Evolutionary conservation across 768 basidiomycete species (phyloP).

Genomic region (Tephrocybe rancida): DNA sequence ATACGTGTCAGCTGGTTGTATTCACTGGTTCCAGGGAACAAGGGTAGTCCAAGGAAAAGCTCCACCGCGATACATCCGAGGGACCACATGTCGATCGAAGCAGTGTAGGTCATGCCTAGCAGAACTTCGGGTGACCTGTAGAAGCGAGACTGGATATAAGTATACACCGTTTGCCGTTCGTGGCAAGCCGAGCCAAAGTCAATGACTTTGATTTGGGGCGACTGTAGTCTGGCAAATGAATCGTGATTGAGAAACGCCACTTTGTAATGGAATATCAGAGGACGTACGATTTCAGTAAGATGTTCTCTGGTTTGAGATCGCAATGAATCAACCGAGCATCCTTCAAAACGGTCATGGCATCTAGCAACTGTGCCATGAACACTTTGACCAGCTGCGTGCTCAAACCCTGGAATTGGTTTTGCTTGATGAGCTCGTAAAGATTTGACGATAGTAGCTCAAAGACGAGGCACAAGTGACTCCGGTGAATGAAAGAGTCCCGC

Average conservation of each 20-base stretch:
- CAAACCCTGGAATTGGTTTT: slow-evolving; percentile 98
- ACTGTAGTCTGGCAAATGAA: slow-evolving; percentile 69
- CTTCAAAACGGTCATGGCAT: slow-evolving; percentile 90
- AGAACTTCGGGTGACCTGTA: slow-evolving; percentile 98
- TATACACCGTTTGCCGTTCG: slow-evolving; percentile 99
- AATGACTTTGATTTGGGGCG: slow-evolving; percentile 98
- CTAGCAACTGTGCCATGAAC: slow-evolving; percentile 94
- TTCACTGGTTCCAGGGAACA: slow-evolving; percentile 99
- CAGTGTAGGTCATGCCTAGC: slow-evolving; percentile 91
- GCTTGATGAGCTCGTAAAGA: slow-evolving; percentile 99
- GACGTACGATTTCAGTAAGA: slow-evolving; percentile 88
- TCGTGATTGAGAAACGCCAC: slow-evolving; percentile 1
- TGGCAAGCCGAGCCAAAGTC: slow-evolving; percentile 99
- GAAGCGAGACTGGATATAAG: slow-evolving; percentile 98
- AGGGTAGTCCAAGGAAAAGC: slow-evolving; percentile 91
- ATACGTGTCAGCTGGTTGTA: slow-evolving; percentile 98
- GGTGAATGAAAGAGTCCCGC: slow-evolving; percentile 95
- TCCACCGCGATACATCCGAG: slow-evolving; percentile 98
- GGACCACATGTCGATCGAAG: slow-evolving; percentile 99
- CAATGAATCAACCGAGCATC: slow-evolving; percentile 97
- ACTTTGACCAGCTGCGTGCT: slow-evolving; percentile 98
- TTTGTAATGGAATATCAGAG: not conserved
- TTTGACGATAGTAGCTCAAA: slow-evolving; percentile 97
- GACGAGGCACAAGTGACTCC: slow-evolving; percentile 94
- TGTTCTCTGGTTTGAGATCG: slow-evolving; percentile 98